Conservation (phyloP, 805 yeast genomes). For the Yamadazyma sp. region DNA sequence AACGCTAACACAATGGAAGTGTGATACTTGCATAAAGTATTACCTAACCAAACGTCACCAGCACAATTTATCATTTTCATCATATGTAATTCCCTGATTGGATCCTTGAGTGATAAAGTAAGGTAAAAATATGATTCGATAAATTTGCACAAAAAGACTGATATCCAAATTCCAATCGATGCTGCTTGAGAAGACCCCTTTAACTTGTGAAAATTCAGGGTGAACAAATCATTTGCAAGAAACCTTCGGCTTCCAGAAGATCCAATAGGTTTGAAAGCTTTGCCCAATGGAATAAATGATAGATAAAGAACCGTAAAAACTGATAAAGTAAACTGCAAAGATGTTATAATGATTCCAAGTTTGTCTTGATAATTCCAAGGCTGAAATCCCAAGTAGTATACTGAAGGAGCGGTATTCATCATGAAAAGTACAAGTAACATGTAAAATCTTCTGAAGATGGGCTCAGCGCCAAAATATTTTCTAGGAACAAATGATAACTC, state of each 20-base stretch:
- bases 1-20: slow-evolving; percentile 53
- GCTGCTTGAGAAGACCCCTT: slow-evolving; percentile 54
- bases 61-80: slow-evolving; percentile 55
- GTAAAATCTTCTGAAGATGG: slow-evolving; percentile 47
- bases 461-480: slow-evolving; percentile 68
- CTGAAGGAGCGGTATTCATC: slow-evolving; percentile 47
- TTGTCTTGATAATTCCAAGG: slow-evolving; percentile 31
- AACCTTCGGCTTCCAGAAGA: slow-evolving; percentile 41
- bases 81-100: slow-evolving; percentile 62
- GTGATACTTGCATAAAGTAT: slow-evolving; percentile 51
- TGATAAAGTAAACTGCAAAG: slow-evolving; percentile 56
- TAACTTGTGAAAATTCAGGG: slow-evolving; percentile 55
- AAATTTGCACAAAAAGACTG: slow-evolving; percentile 65
- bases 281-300: slow-evolving; percentile 60
- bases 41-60: slow-evolving; percentile 59
- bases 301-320: slow-evolving; percentile 52
- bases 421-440: slow-evolving; percentile 41
- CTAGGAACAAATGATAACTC: slow-evolving; percentile 70
- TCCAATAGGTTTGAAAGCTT: slow-evolving; percentile 33
- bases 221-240: slow-evolving; percentile 55
- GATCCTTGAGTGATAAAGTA: slow-evolving; percentile 69
- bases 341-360: slow-evolving; percentile 43
- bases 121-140: slow-evolving; percentile 77
- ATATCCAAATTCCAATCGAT: slow-evolving; percentile 67
- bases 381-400: slow-evolving; percentile 44